phyloP scores from a whole-genome alignment of 331 rosid species.

The Cydonia oblonga region DNA sequence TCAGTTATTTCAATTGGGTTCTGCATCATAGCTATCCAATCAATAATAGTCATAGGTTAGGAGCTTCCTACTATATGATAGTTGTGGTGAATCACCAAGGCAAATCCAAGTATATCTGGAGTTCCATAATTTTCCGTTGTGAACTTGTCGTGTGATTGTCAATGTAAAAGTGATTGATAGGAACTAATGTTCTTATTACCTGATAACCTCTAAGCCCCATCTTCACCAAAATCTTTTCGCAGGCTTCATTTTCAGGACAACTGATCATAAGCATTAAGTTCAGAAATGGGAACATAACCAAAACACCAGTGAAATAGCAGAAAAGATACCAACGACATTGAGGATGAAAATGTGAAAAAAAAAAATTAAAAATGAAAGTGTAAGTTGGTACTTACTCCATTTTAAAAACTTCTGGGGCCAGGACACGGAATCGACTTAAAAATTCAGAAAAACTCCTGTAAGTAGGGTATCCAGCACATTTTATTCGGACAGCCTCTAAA shows the following conservation, averaged over 20 bases:
- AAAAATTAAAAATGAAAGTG: no score
- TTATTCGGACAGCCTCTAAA: slow-evolving; percentile 87
- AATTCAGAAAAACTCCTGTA: slow-evolving; percentile 58
- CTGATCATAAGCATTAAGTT: slow-evolving; percentile 33
- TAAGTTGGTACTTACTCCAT: slow-evolving; percentile 53
- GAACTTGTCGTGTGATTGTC: not conserved
- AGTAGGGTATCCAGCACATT: slow-evolving; percentile 92
- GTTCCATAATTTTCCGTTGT: not conserved
- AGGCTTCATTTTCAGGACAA: slow-evolving; percentile 50
- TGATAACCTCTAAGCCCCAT: slow-evolving; percentile 63
- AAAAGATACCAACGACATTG: not conserved
- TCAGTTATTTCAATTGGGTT: not conserved
- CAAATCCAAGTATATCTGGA: not conserved
- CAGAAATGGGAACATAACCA: slow-evolving; percentile 11
- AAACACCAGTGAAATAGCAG: not conserved
- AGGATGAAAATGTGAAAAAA: not conserved
- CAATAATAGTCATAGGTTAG: not conserved
- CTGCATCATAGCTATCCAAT: not conserved
- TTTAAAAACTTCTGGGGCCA: slow-evolving; percentile 68
- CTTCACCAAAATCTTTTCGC: slow-evolving; percentile 57
- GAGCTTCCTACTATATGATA: not conserved
- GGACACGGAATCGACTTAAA: slow-evolving; percentile 44
- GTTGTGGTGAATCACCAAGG: not conserved
- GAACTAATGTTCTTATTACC: slow-evolving; percentile 34
- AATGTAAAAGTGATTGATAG: not conserved